These are phyloP conservation scores for Arthrobotrys megalospora DNA, from an alignment of 2,329 filamentous ascomycete species.

Conservation along the genomic window DNA sequence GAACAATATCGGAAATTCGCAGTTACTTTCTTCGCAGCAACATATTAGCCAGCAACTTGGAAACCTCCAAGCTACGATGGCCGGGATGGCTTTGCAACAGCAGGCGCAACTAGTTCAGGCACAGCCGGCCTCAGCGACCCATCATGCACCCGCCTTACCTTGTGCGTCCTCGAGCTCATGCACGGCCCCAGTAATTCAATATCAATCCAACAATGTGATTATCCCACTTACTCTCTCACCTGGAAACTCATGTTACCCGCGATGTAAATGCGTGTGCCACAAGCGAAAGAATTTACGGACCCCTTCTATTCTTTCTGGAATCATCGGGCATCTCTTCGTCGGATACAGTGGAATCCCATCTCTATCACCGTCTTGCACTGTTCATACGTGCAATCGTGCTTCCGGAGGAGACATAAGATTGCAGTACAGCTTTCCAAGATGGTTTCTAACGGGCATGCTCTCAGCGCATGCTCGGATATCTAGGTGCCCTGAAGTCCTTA, in stretches of 20 bases:
- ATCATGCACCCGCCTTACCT: no score
- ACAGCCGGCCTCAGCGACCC: no score
- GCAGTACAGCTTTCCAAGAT: constrained; percentile 25
- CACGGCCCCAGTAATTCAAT: not conserved
- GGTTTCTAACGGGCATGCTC: not conserved
- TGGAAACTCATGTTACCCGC: not conserved
- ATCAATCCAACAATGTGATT: not conserved
- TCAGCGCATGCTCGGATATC: not conserved
- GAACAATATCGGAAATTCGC: no score
- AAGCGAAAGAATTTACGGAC: not conserved
- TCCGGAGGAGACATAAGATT: not conserved
- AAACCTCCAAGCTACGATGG: no score
- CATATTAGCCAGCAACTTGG: no score
- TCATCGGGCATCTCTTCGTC: constrained; percentile 11
- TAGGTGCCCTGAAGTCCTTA: not conserved
- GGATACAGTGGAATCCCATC: constrained; percentile 30
- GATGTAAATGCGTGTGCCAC: constrained; percentile 19
- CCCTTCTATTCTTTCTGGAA: constrained; percentile 3
- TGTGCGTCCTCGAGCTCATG: not conserved
- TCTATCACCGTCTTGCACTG: constrained; percentile 14
- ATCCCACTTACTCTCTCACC: not conserved
- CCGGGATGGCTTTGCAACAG: no score
- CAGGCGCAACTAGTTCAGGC: no score
- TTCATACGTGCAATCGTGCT: not conserved
- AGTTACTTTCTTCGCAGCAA: no score